These are phyloP conservation scores for Yarrowia galli DNA, from an alignment of 1,139 yeast species.

Conservation along the genomic window DNA sequence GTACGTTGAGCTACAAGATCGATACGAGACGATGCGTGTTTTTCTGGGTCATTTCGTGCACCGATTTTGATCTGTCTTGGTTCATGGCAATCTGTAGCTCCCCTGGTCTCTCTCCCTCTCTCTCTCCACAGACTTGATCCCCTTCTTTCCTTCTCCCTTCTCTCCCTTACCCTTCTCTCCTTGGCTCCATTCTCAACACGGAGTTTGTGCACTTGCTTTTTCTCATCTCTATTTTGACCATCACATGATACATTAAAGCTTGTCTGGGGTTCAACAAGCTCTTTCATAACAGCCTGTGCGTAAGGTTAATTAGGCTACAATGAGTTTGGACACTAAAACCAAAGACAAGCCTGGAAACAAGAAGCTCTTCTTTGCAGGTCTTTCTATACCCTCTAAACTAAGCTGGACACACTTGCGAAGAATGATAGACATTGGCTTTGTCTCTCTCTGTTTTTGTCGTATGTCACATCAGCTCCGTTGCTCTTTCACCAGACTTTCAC, in stretches of 20 bases:
- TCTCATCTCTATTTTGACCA: background rate
- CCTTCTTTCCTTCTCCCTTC: too few species aligned
- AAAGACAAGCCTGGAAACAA: background rate
- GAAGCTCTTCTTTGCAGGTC: background rate
- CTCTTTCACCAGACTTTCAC: background rate
- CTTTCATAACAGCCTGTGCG: background rate
- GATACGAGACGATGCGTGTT: too few species aligned
- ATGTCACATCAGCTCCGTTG: background rate
- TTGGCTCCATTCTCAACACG: background rate
- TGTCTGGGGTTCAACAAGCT: background rate
- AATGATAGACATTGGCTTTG: background rate
- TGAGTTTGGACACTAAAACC: background rate
- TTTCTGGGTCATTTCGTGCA: too few species aligned
- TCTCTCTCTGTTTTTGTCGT: too few species aligned
- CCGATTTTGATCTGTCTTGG: background rate
- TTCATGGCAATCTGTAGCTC: background rate
- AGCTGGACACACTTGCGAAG: background rate
- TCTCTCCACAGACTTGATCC: background rate
- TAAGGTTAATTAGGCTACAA: slow-evolving; percentile 30
- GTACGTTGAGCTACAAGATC: too few species aligned
- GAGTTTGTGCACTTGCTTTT: slow-evolving; percentile 7
- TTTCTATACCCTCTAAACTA: background rate
- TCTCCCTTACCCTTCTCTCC: background rate
- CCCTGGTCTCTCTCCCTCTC: background rate
- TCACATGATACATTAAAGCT: slow-evolving; percentile 31